These are phyloP conservation scores for Cnidoscolus chayamansa DNA, from an alignment of 441 rosid genomes.

Conservation along the genomic window DNA sequence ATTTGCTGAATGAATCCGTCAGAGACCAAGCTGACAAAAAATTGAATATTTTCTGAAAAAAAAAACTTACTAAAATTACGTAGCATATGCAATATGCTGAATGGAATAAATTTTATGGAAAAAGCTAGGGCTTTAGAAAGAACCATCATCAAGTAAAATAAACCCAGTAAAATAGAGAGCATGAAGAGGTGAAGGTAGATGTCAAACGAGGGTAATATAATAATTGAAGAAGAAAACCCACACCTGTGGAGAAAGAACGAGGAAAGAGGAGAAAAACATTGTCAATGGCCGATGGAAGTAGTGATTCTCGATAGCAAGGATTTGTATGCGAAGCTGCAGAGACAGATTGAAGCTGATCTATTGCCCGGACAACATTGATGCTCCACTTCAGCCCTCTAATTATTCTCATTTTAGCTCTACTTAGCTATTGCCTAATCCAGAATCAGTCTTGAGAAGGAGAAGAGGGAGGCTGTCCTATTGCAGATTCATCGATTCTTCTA, in stretches of 20 bases:
- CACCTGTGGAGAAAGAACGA: slow-evolving; percentile 51
- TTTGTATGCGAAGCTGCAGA: slow-evolving; percentile 25
- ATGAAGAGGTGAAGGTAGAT: neutral
- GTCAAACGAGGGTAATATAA: neutral
- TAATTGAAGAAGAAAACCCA: neutral
- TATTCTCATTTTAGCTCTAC: slow-evolving; percentile 10
- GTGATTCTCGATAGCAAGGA: slow-evolving; percentile 18
- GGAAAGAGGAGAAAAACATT: slow-evolving; percentile 14
- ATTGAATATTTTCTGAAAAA: neutral
- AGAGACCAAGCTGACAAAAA: too few species aligned
- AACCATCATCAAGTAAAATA: neutral
- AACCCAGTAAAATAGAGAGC: neutral
- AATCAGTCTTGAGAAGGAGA: neutral
- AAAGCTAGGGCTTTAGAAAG: slow-evolving; percentile 7
- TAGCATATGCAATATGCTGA: neutral
- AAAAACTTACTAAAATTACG: neutral
- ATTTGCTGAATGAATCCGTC: neutral
- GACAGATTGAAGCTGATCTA: slow-evolving; percentile 23
- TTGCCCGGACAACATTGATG: slow-evolving; percentile 27
- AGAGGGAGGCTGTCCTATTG: neutral
- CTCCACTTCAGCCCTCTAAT: slow-evolving; percentile 22
- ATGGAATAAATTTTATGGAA: neutral
- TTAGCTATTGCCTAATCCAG: neutral
- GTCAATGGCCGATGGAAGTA: slow-evolving; percentile 25
- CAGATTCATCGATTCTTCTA: too few species aligned